Base-by-base conservation (phyloP, 2,329 filamentous ascomycete species). In the Hypomyces perniciosus region DNA sequence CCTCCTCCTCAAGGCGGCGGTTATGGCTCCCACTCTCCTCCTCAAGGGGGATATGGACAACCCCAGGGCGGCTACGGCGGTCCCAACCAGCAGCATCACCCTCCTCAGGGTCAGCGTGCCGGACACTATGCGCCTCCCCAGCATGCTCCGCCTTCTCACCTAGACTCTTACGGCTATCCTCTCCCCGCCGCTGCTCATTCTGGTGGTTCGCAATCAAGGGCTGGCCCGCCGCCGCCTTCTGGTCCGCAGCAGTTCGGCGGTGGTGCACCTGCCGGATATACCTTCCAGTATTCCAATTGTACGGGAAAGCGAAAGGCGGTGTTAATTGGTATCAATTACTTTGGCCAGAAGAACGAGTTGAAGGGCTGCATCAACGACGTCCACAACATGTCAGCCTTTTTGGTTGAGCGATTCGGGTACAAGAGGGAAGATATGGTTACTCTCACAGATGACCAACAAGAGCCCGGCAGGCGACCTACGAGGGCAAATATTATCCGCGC, bases 271-370 rank as follows among this genome's bases (percentile, higher is more conserved):
- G 68, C 75, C 20, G 78, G 76, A 55, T 89, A 89, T 65, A 83
- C 78, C 6, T 90, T 88, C 72, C 83, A 88, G 68, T 89, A 88
- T 72, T 87, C 83, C 51, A 82, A 84, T 64, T 90, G 86, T 66
- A 84, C 81, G 6, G 86, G 86, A 47, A 79, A 78, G 57, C 77
- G 86, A 61, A 89, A 88, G 72, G 86, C 86, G 6, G 71, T 90
- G 50, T 71, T 90, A 50, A 88, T 90, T 56, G 86, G 86, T 47
- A 88, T 90, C 75, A 90, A 90, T 74, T 90, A 90, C 72, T 85
- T 89, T 60, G 81, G 83, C 47, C 83, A 87, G 63, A 70, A 82
- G 26, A 85, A 81, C 44, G 84, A 88, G 73, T 78, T 90, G 48
- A 76, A 82, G 53, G 86, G 86, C 40, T 90, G 86, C 68, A 88